Evolutionary conservation across 192 early-diverging fungal species (phyloP).

Genomic region (Coemansia sp.): DNA sequence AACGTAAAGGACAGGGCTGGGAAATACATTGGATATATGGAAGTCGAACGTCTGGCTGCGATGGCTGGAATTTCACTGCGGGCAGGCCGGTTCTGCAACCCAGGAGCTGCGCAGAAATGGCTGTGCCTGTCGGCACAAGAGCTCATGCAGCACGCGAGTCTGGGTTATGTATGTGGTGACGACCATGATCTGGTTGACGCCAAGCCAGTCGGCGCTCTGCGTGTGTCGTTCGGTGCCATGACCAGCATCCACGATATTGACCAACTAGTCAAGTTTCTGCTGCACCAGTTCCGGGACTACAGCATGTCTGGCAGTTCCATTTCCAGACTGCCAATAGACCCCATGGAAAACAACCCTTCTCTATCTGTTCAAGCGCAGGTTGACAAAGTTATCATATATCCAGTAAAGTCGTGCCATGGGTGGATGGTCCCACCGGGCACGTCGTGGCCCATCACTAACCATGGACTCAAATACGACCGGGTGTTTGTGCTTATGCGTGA

Average conservation of each 20-base stretch:
- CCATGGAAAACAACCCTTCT: background rate
- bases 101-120: conserved; percentile 70
- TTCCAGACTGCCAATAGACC: background rate
- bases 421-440: conserved; percentile 28
- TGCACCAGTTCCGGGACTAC: conserved; percentile 53
- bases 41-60: conserved; percentile 67
- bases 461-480: conserved; percentile 40
- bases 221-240: conserved; percentile 78
- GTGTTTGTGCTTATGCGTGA: conserved; percentile 52
- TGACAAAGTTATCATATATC: conserved; percentile 57
- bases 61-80: conserved; percentile 69
- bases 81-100: conserved; percentile 78
- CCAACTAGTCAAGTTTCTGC: conserved; percentile 62
- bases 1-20: conserved; percentile 63
- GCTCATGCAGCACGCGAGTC: conserved; percentile 51
- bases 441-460: conserved; percentile 38
- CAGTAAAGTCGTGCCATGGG: conserved; percentile 81
- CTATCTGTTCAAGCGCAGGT: conserved; percentile 9
- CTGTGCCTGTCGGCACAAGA: conserved; percentile 60
- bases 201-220: conserved; percentile 67
- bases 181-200: conserved; percentile 70
- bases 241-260: conserved; percentile 63
- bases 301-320: background rate
- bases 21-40: conserved; percentile 60
- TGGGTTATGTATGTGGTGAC: conserved; percentile 75